Conservation (phyloP, 202 grass and related monocot genomes). For the Zoysia matrella region DNA sequence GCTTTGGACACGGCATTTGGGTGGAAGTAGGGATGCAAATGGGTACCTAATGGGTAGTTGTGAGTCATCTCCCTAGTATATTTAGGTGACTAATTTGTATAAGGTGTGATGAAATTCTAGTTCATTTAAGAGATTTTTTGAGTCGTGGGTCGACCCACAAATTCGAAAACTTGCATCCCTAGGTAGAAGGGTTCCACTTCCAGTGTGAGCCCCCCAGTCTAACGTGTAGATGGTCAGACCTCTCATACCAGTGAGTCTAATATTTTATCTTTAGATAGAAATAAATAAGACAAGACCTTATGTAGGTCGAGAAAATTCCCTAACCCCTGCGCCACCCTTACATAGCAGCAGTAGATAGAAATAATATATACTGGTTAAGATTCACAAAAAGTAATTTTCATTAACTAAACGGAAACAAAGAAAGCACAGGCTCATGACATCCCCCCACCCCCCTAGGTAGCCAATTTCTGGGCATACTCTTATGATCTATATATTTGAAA, state of each 20-base stretch:
- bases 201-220: background rate
- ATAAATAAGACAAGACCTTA: too few species aligned
- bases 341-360: background rate
- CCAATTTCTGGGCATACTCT: background rate
- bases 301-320: too few species aligned
- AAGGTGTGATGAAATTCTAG: too few species aligned
- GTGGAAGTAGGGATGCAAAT: background rate
- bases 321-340: too few species aligned
- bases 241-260: background rate
- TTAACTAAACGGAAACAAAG: slow-evolving; percentile 1
- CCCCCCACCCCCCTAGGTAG: background rate
- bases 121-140: too few species aligned
- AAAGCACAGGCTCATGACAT: background rate
- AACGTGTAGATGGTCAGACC: background rate
- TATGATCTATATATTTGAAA: background rate
- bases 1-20: background rate
- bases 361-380: background rate
- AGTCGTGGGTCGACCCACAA: too few species aligned
- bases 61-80: too few species aligned
- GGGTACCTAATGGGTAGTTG: too few species aligned
- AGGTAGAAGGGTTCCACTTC: background rate
- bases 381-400: background rate
- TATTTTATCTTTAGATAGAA: background rate
- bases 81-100: too few species aligned
- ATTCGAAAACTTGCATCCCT: too few species aligned